Evolutionary conservation across 140 eudicot genomes (phyloP).

Genomic region (Senecio squalidus): DNA sequence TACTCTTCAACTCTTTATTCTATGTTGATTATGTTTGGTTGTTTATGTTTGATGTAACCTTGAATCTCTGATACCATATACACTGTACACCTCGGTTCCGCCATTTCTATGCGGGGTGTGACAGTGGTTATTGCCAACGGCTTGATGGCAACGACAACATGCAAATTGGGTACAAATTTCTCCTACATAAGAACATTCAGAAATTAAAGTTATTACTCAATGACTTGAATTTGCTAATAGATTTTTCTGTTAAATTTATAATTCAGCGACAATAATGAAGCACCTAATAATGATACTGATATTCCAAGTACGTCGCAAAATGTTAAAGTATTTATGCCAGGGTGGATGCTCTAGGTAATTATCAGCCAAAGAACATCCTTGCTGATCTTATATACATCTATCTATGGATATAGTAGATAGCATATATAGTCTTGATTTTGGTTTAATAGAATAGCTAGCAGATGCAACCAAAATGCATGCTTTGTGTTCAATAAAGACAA

Average conservation of each 20-base stretch:
- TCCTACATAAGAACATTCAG: neutral
- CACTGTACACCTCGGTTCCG: no score
- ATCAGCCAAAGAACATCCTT: conserved; percentile 9
- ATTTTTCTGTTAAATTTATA: neutral
- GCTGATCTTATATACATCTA: neutral
- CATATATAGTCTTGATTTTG: neutral
- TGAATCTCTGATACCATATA: no score
- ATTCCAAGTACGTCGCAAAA: conserved; percentile 34
- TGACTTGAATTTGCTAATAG: neutral
- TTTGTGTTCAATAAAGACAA: neutral
- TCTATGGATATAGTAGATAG: neutral
- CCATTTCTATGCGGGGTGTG: no score
- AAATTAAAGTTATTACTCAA: neutral
- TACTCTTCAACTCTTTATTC: no score
- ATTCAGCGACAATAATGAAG: conserved; percentile 32
- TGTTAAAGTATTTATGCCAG: conserved; percentile 38
- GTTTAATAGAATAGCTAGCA: neutral
- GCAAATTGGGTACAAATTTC: conserved; percentile 37
- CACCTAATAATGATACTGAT: conserved; percentile 21
- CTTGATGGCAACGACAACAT: conserved; percentile 35
- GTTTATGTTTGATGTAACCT: no score
- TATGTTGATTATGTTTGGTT: no score
- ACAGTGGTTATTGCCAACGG: conserved; percentile 35
- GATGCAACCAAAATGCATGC: neutral
- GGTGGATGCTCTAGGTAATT: conserved; percentile 54